Conservation (phyloP, 176 grass and related monocot species). For the Thinopyrum elongatum region DNA sequence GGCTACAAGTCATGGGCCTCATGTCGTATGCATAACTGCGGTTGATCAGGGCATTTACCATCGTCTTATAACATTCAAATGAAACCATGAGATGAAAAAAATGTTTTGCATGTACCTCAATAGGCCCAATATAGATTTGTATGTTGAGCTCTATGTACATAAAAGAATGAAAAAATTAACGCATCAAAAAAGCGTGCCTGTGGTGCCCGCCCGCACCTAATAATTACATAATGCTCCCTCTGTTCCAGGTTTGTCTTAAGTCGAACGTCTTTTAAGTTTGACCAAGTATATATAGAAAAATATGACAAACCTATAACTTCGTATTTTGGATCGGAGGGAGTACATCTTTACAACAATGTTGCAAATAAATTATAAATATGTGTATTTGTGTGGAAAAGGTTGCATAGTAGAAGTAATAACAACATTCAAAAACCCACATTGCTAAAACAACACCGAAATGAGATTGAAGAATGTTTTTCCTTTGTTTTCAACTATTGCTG, state of each 20-base stretch:
- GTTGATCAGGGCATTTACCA: not conserved
- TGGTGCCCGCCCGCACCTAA: not conserved
- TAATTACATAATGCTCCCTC: not conserved
- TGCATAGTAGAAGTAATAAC: not conserved
- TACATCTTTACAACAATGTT: not conserved
- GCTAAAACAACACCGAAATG: slow-evolving; percentile 7
- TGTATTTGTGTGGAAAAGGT: not conserved
- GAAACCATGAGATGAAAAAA: not conserved
- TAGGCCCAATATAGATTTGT: not conserved
- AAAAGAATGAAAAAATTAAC: not conserved
- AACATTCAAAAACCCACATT: not conserved
- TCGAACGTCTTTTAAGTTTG: not conserved
- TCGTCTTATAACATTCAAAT: not conserved
- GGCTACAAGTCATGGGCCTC: not conserved
- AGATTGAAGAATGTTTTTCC: not conserved
- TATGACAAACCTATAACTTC: not conserved
- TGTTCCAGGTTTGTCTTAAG: not conserved
- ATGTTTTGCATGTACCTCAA: not conserved
- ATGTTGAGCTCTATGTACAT: not conserved
- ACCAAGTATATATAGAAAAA: not conserved
- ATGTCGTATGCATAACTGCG: not conserved
- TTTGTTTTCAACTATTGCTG: not conserved
- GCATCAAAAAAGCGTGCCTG: not conserved
- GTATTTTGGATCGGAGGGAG: not conserved
- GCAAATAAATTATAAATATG: not conserved